Base-by-base conservation (phyloP, 2,329 filamentous ascomycete species). In the Graphilbum ipis-grandicollis region DNA sequence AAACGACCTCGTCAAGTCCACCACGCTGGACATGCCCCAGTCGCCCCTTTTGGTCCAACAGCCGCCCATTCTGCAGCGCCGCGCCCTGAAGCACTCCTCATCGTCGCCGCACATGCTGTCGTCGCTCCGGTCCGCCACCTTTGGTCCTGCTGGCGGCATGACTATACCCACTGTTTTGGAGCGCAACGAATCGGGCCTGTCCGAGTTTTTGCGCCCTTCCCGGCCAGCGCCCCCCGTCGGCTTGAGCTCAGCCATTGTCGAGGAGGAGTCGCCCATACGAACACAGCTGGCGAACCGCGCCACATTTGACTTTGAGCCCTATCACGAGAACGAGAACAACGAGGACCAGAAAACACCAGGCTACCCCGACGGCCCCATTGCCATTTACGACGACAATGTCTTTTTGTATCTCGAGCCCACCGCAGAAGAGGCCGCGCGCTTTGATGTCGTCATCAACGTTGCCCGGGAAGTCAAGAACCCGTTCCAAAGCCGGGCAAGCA, bases 381-480 rank as follows among this genome's bases (percentile, higher is more conserved):
- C 79, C 46, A 86, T 92, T 35, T 86, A 88, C 46, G 75, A 74
- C 37, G 76, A 82, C 40, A 71, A 77, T 32, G 74, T 92, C 8
- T 85, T 75, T 50, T 65, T 90, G 1, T 92, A 86, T 48, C 62
- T 82, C 30, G 82, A 92, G 51, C 82, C 82, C 1, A 82, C 77
- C 1, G 75, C 75, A 0, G 76, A 85, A 30, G 79, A 86, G 51
- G 81, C 81, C 3, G 66, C 76, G 10, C 65, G 70, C 25, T 92
- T 86, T 45, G 83, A 90, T 47, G 77, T 88, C 3, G 74, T 92
- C 15, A 75, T 90, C 50, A 92, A 92, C 44, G 82, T 88, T 7
- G 82, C 82, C 1, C 75, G 78, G 40, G 82, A 92, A 55, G 82
- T 90, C 2, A 65, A 66, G 39, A 86, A 90, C 48, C 82, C 82